Evolutionary conservation across 2,329 filamentous ascomycete genomes (phyloP), one percentile per base, ranked within the genome.

Genomic region (Aureobasidium sp.): DNA sequence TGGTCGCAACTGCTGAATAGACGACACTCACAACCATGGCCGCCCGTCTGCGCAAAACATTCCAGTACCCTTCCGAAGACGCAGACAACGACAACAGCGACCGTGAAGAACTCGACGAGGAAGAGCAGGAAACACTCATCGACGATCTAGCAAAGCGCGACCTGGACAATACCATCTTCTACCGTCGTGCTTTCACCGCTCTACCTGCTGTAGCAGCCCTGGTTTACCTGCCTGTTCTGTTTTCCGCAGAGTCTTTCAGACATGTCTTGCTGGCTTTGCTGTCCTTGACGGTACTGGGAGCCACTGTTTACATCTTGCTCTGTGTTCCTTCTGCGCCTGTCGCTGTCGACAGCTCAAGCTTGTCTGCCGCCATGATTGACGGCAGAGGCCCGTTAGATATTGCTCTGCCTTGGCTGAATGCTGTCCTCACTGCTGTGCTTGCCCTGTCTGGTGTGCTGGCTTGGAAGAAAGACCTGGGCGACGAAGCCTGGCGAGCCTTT

Each of bases 21-120:
- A 48, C 5, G 1, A 36, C 27, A 44, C 14, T 13, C 44, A 59
- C 29, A 34, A 60, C 16, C 14, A 81, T 81, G 79, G 76, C 78
- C 61, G 78, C 88, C 58, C 85, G 89, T 65, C 78, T 94, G 48
- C 86, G 91, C 69, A 87, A 83, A 68, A 87, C 89, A 9, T 94
- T 95, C 75, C 83, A 82, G 64, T 94, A 93, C 75, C 88, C 88
- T 5, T 75, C 78, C 61, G 85, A 88, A 68, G 79, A 81, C 51
- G 79, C 39, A n/a, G 78, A 80, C 64, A 76, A 77, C 42, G 79
- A 83, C 42, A 76, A 77, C 48, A 78, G 82, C 39, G 79, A 81
- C 71, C 74, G 79, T 13, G 81, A 85, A 66, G 82, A 85, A 61
- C 78, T 94, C 63, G 90, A 94, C 71, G 89, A 92, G 74, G 82